These are phyloP conservation scores for Cylindrotheca closterium DNA, from an alignment of 108 stramenopile genomes.

Conservation along the genomic window DNA sequence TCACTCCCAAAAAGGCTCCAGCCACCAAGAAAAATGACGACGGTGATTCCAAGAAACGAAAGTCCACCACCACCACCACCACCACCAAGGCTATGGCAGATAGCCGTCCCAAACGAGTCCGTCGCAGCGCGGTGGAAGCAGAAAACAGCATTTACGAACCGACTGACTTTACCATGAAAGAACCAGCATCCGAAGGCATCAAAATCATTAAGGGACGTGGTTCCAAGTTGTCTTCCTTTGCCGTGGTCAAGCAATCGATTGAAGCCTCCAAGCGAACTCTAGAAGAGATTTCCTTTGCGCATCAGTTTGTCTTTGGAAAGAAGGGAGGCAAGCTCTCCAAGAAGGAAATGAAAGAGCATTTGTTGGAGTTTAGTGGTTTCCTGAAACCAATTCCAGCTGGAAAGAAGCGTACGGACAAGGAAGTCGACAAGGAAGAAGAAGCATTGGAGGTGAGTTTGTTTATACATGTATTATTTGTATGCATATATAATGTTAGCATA, in stretches of 20 bases:
- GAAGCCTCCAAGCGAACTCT: slow-evolving; percentile 9
- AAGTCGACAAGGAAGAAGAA: slow-evolving; percentile 35
- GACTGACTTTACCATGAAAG: slow-evolving; percentile 40
- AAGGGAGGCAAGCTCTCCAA: slow-evolving; percentile 17
- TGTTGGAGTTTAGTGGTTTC: slow-evolving; percentile 50
- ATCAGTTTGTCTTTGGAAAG: slow-evolving; percentile 26
- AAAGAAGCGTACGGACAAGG: slow-evolving; percentile 20
- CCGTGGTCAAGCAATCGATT: slow-evolving; percentile 20
- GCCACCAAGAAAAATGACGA: no score
- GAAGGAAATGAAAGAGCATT: slow-evolving; percentile 22
- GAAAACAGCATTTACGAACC: slow-evolving; percentile 18
- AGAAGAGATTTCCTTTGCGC: slow-evolving; percentile 30
- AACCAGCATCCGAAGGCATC: slow-evolving; percentile 1
- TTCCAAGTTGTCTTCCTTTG: slow-evolving; percentile 22
- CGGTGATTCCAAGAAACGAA: no score
- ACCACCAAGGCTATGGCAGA: no score
- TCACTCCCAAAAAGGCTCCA: no score
- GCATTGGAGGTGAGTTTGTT: slow-evolving; percentile 38
- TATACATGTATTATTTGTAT: no score
- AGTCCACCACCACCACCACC: no score
- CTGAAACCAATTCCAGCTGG: slow-evolving; percentile 28
- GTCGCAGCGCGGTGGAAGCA: neutral
- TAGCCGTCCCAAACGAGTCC: neutral
- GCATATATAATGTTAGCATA: neutral
- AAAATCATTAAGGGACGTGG: slow-evolving; percentile 36